Percentiles rank a stretch among this genome's conserved stretches.
Conservation (phyloP, 345 rosid genomes). For the Pugionium cornutum region DNA sequence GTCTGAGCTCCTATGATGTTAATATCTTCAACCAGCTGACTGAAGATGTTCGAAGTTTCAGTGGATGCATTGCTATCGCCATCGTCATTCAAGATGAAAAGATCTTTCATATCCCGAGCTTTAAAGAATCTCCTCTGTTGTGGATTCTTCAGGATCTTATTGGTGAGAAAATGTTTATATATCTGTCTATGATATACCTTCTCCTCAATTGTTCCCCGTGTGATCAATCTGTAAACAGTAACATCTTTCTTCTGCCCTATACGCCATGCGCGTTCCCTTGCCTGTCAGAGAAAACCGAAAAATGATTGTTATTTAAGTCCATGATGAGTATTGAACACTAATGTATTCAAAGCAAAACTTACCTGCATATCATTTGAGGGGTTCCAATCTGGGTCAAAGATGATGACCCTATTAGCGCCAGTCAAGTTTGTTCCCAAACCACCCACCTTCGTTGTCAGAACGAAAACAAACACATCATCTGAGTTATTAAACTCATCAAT, state of each 20-base stretch:
- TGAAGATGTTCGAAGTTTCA: constrained; percentile 82
- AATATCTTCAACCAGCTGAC: constrained; percentile 79
- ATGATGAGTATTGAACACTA: background rate
- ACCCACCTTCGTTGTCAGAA: constrained; percentile 93
- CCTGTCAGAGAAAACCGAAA: constrained; percentile 47
- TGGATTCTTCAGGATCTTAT: constrained; percentile 92
- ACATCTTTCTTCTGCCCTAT: constrained; percentile 95
- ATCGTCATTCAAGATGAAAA: constrained; percentile 73
- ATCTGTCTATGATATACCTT: constrained; percentile 96
- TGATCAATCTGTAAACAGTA: constrained; percentile 87
- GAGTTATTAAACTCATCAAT: constrained; percentile 91
- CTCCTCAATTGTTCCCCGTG: constrained; percentile 94
- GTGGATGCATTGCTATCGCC: constrained; percentile 61
- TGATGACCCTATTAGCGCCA: constrained; percentile 93
- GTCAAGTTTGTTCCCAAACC: constrained; percentile 96
- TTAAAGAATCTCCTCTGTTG: constrained; percentile 90
- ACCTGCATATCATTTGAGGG: constrained; percentile 99
- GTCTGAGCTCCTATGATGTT: constrained; percentile 58
- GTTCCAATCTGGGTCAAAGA: constrained; percentile 99
- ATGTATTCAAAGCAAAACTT: constrained; percentile 17
- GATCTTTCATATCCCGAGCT: constrained; percentile 98
- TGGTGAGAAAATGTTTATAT: constrained; percentile 94
- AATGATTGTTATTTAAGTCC: background rate
- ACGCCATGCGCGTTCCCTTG: constrained; percentile 99
- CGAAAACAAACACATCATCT: constrained; percentile 68